A percentile compares a stretch with the other conserved stretches of the same genome.
Conservation (phyloP, 1,284 basidiomycete species). For the Malassezia furfur region DNA sequence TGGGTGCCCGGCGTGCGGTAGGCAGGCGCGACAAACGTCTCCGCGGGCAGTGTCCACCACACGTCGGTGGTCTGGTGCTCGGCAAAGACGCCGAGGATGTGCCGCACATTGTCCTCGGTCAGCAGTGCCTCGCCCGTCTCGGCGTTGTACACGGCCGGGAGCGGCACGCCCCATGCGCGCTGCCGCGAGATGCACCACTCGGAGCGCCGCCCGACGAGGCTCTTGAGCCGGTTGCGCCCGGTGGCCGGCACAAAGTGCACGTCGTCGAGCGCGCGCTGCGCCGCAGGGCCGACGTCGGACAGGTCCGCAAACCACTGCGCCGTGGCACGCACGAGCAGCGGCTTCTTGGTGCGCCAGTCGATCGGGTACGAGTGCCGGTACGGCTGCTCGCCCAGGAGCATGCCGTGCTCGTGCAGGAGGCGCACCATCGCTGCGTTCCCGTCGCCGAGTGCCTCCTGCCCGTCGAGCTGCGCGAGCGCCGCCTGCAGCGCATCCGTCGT, state of each 20-base stretch:
- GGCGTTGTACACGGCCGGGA: conserved; percentile 72
- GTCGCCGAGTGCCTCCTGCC: conserved; percentile 62
- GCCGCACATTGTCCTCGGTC: conserved; percentile 60
- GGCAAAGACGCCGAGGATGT: conserved; percentile 69
- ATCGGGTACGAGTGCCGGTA: conserved; percentile 86
- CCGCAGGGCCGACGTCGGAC: conserved; percentile 67
- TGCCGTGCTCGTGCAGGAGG: conserved; percentile 51
- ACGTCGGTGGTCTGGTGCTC: conserved; percentile 61
- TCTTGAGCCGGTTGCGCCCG: conserved; percentile 58
- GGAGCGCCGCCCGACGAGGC: conserved; percentile 74
- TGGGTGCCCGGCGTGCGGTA: conserved; percentile 43
- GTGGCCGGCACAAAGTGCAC: conserved; percentile 66
- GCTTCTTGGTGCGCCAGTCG: conserved; percentile 91
- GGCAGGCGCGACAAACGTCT: conserved; percentile 58
- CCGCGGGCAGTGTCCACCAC: conserved; percentile 84
- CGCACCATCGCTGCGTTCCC: conserved; percentile 64
- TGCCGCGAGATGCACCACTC: conserved; percentile 99
- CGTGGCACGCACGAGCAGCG: conserved; percentile 85
- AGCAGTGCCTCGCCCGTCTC: conserved; percentile 60
- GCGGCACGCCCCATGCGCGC: conserved; percentile 94
- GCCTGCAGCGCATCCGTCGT: conserved; percentile 24
- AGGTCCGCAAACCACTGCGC: conserved; percentile 97
- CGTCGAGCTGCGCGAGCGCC: conserved; percentile 55
- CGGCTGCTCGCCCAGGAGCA: conserved; percentile 58
- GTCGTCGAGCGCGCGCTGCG: conserved; percentile 61